Evolutionary conservation across 768 basidiomycete species (phyloP).

Genomic region (Leccinum subgranulosum): DNA sequence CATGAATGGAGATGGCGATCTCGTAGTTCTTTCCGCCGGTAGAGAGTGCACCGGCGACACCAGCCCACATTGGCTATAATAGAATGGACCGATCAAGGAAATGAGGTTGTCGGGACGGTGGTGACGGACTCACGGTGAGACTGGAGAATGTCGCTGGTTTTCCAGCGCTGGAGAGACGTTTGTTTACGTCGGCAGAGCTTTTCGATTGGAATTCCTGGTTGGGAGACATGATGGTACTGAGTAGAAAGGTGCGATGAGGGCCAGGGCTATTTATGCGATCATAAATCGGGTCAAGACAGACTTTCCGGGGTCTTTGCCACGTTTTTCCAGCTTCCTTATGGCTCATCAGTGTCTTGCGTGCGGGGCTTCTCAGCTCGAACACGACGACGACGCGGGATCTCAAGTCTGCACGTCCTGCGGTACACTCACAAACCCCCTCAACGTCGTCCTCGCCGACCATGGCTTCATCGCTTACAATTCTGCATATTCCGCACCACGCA

Average conservation of each 20-base stretch:
- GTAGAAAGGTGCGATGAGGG: slow-evolving; percentile 15
- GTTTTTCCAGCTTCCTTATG: slow-evolving; percentile 2
- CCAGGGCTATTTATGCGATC: slow-evolving; percentile 31
- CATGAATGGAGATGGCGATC: slow-evolving; percentile 77
- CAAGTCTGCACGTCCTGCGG: slow-evolving; percentile 70
- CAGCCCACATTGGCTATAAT: slow-evolving; percentile 83
- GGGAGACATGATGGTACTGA: slow-evolving; percentile 48
- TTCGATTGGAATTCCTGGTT: slow-evolving; percentile 58
- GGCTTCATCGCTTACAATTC: slow-evolving; percentile 27
- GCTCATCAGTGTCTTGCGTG: slow-evolving; percentile 48
- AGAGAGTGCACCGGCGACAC: slow-evolving; percentile 61
- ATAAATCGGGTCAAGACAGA: slow-evolving; percentile 6
- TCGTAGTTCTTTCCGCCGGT: slow-evolving; percentile 62
- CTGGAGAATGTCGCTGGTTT: slow-evolving; percentile 62
- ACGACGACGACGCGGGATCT: slow-evolving; percentile 58
- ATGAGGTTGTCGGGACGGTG: not conserved
- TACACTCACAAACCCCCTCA: slow-evolving; percentile 61
- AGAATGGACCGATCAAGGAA: slow-evolving; percentile 9
- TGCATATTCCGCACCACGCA: slow-evolving; percentile 48
- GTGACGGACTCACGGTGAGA: slow-evolving; percentile 52
- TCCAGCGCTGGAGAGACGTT: slow-evolving; percentile 62
- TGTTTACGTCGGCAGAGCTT: slow-evolving; percentile 57
- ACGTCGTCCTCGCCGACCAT: slow-evolving; percentile 55
- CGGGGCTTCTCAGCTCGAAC: slow-evolving; percentile 42
- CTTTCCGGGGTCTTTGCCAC: slow-evolving; percentile 16